Base-by-base conservation (phyloP, 345 rosid species). In the Syzygium aqueum region DNA sequence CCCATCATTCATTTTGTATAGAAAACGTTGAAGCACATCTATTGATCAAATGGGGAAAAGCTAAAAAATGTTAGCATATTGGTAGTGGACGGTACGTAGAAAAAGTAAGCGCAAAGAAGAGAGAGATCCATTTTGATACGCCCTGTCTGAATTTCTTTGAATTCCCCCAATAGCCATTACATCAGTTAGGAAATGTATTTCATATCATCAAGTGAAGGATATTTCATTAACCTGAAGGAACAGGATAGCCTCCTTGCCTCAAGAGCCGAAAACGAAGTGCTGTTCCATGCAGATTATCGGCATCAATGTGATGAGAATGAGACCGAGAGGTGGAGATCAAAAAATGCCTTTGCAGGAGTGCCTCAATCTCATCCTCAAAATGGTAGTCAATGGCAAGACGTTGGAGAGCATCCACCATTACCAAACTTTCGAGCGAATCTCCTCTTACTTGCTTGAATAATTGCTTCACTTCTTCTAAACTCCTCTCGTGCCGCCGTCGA, bases 241-340 rank as follows among this genome's bases (percentile, higher is more conserved):
- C 91, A 52, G 77, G 50, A 89, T 88, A 84, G 87, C 93, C 93
- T 85, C 84, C 88, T 86, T 93, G 93, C 53, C 93, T 90, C 4
- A 92, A 89, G 53, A 93, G 67, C 30, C 92, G 86, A 88, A 93
- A 93, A 61, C 92, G 80, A 85, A 92, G 92, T 3, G 93, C 87
- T 40, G 85, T 87, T 87, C 87, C 89, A 51, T 84, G 85, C 30
- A 93, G 93, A 87, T 85, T 57, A 19, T 16, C 23, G 27, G 67
- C 43, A 53, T 40, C 17, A 8, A 67, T 33, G 53, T 6, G 28
- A 6, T 49, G 85, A 43, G 11, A 51, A 23, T 82, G 85, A 51
- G 17, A 17, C 7, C 6, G 85, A 33, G 33, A 51, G 37, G 73
- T 53, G 85, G 67, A 87, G n/a, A 84, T 51, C 22, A 33, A 65